Evolutionary conservation across 169 alveolate genomes (phyloP).

Genomic region (Plasmodium cynomolgi): DNA sequence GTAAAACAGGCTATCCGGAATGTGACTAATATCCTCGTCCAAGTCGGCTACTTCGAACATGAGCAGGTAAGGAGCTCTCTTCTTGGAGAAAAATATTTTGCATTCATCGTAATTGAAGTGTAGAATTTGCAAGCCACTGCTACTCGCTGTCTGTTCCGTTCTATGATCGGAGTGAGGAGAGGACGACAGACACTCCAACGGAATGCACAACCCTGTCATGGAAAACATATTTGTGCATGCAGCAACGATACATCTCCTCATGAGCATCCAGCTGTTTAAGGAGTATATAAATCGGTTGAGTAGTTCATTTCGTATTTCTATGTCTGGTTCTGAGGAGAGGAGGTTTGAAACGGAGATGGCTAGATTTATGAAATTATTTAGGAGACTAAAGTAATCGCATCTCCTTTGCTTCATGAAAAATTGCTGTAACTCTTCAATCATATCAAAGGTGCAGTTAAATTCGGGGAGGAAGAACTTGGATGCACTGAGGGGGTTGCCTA

Average conservation of each 20-base stretch:
- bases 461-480: slow-evolving; percentile 82
- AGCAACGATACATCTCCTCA: slow-evolving; percentile 87
- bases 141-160: not conserved
- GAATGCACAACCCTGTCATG: slow-evolving; percentile 87
- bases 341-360: slow-evolving; percentile 83
- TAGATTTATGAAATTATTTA: slow-evolving; percentile 84
- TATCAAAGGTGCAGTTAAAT: slow-evolving; percentile 74
- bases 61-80: slow-evolving; percentile 90
- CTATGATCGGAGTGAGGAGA: not conserved
- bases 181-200: slow-evolving; percentile 75
- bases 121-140: slow-evolving; percentile 83
- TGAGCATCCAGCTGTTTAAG: slow-evolving; percentile 87
- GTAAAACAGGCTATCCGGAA: slow-evolving; percentile 32
- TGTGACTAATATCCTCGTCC: slow-evolving; percentile 86
- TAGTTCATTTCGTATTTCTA: slow-evolving; percentile 78
- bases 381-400: slow-evolving; percentile 89
- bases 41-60: slow-evolving; percentile 90
- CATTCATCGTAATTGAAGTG: slow-evolving; percentile 86
- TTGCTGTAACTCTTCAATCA: slow-evolving; percentile 86
- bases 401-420: slow-evolving; percentile 90
- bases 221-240: slow-evolving; percentile 84
- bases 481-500: slow-evolving; percentile 84
- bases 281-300: slow-evolving; percentile 78
- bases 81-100: slow-evolving; percentile 87
- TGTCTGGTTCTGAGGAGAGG: slow-evolving; percentile 81